These are phyloP conservation scores for Paracorniculantispora psalliotae DNA, from an alignment of 2,329 filamentous ascomycete species.

Conservation along the genomic window DNA sequence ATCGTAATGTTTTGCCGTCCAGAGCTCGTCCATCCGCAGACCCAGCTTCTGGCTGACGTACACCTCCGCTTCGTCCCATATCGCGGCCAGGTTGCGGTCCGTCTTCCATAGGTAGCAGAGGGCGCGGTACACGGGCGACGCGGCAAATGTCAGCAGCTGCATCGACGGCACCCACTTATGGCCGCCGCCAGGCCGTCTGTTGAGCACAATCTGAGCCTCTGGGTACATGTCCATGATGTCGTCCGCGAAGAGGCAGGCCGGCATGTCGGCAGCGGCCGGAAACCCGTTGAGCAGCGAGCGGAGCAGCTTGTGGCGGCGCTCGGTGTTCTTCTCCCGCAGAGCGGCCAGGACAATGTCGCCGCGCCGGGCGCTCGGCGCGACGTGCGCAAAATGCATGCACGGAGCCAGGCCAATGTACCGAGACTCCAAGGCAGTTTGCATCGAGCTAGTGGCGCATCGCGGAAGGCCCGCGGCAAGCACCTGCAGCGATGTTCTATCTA, in stretches of 20 bases:
- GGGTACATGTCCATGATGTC: conserved; percentile 37
- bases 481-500: neutral
- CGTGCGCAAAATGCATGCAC: conserved; percentile 31
- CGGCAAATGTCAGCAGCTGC: conserved; percentile 24
- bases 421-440: conserved; percentile 29
- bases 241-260: conserved; percentile 27
- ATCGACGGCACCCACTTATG: conserved; percentile 25
- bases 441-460: conserved; percentile 31
- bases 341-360: conserved; percentile 23
- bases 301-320: conserved; percentile 25
- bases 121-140: conserved; percentile 22
- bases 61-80: conserved; percentile 24
- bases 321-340: conserved; percentile 22
- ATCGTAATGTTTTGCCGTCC: conserved; percentile 17
- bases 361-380: conserved; percentile 22
- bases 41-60: conserved; percentile 2
- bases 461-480: conserved; percentile 29
- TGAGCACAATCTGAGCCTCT: conserved; percentile 29
- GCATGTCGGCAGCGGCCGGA: conserved; percentile 25
- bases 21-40: conserved; percentile 14
- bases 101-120: conserved; percentile 22
- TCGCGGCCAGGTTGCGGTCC: conserved; percentile 18
- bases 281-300: conserved; percentile 28
- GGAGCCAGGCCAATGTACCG: conserved; percentile 23
- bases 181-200: conserved; percentile 23